Conservation (phyloP, 352 stramenopile genomes). For the Pythium graminicola region DNA sequence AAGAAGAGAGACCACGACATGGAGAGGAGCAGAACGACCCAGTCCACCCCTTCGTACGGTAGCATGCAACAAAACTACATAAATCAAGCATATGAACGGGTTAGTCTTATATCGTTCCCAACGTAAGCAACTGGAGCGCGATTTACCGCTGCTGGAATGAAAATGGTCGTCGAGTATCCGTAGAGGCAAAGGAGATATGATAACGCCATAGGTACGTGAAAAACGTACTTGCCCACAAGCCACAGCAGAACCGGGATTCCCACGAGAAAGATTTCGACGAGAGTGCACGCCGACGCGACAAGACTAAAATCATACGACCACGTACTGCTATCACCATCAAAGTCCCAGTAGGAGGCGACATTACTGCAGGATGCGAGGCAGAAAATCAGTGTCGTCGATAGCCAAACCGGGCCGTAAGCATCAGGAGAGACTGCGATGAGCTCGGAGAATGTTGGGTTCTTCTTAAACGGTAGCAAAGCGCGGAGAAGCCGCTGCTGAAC, state of each 20-base stretch:
- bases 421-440: constrained; percentile 51
- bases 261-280: constrained; percentile 73
- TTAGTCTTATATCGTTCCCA: too few relatives aligned
- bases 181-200: constrained; percentile 83
- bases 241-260: constrained; percentile 71
- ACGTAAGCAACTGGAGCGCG: background rate
- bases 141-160: constrained; percentile 72
- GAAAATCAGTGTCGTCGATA: constrained; percentile 84
- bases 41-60: constrained; percentile 68
- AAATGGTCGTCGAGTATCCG: constrained; percentile 77
- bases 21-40: constrained; percentile 66
- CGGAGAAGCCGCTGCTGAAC: constrained; percentile 69
- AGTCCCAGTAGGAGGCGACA: constrained; percentile 76
- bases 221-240: constrained; percentile 71
- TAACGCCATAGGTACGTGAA: constrained; percentile 58
- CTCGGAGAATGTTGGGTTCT: constrained; percentile 75
- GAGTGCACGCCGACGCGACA: constrained; percentile 65
- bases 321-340: constrained; percentile 40
- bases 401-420: constrained; percentile 80
- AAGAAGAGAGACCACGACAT: constrained; percentile 87
- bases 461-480: constrained; percentile 79
- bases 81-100: background rate
- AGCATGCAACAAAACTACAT: constrained; percentile 67
- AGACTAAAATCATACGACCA: constrained; percentile 84
- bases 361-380: constrained; percentile 82